A percentile compares a stretch with the other conserved stretches of the same genome.
phyloP scores from a whole-genome alignment of 345 rosid genomes.

The Aquilaria sinensis region DNA sequence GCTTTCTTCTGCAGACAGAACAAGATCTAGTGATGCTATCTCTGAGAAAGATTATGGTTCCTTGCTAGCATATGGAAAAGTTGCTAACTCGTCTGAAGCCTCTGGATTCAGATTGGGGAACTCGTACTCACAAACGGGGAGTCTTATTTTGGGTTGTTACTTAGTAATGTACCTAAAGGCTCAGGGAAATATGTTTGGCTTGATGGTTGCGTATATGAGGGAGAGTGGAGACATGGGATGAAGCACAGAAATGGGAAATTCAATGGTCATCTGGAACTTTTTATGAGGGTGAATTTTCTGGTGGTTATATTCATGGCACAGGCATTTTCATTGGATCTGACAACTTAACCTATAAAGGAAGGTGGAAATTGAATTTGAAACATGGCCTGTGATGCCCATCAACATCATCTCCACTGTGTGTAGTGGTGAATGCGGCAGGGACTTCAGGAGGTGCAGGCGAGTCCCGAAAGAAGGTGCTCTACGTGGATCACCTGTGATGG shows the following conservation, averaged over 20 bases:
- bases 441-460: no score
- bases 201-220: slow-evolving; percentile 64
- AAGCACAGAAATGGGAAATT: slow-evolving; percentile 75
- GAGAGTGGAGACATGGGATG: slow-evolving; percentile 93
- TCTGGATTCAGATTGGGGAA: slow-evolving; percentile 57
- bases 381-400: slow-evolving; percentile 91
- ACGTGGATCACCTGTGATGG: no score
- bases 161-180: slow-evolving; percentile 71
- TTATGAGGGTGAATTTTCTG: slow-evolving; percentile 86
- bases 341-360: slow-evolving; percentile 60
- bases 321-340: slow-evolving; percentile 53
- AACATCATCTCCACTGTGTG: slow-evolving; percentile 75
- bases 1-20: slow-evolving; percentile 59
- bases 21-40: slow-evolving; percentile 58
- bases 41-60: slow-evolving; percentile 35
- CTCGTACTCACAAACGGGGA: slow-evolving; percentile 61
- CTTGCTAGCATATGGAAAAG: slow-evolving; percentile 43
- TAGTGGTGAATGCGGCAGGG: no score
- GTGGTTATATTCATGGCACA: slow-evolving; percentile 80
- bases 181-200: slow-evolving; percentile 82
- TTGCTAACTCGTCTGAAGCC: slow-evolving; percentile 39
- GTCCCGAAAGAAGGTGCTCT: no score
- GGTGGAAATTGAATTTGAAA: slow-evolving; percentile 86
- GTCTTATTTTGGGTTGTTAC: slow-evolving; percentile 68
- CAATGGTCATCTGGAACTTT: slow-evolving; percentile 66